Percentiles rank a stretch among this genome's conserved stretches.
Conservation (phyloP, 805 yeast species). For the Saturnispora quitensis region DNA sequence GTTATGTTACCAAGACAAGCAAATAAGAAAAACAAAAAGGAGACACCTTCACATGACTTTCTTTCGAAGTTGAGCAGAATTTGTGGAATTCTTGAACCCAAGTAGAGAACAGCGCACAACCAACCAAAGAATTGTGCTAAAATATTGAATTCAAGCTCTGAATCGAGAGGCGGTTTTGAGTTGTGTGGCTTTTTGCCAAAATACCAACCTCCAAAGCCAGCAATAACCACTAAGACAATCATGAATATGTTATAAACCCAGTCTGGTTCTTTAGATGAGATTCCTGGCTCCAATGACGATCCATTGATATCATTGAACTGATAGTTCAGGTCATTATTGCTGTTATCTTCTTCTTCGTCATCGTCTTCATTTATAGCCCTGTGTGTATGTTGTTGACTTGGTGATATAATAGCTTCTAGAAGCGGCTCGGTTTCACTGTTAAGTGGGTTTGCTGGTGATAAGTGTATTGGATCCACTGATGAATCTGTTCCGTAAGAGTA, state of each 20-base stretch:
- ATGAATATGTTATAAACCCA: slow-evolving; percentile 36
- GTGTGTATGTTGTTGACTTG: slow-evolving; percentile 20
- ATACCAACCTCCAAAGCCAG: slow-evolving; percentile 87
- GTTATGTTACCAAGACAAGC: slow-evolving; percentile 93
- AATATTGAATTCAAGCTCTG: slow-evolving; percentile 53
- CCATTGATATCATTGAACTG: slow-evolving; percentile 26
- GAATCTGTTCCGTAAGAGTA: slow-evolving; percentile 61
- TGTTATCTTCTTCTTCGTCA: neutral
- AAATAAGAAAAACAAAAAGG: slow-evolving; percentile 86
- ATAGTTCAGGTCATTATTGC: slow-evolving; percentile 9
- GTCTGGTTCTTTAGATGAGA: slow-evolving; percentile 13
- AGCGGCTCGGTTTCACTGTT: slow-evolving; percentile 47
- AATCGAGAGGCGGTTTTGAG: slow-evolving; percentile 27
- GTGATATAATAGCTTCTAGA: slow-evolving; percentile 51
- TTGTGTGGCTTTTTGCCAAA: slow-evolving; percentile 31
- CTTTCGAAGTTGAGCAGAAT: slow-evolving; percentile 75
- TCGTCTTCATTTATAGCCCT: neutral
- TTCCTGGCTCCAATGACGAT: slow-evolving; percentile 5
- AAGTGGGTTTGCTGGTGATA: slow-evolving; percentile 84
- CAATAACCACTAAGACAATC: slow-evolving; percentile 56
- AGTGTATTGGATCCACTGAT: slow-evolving; percentile 61
- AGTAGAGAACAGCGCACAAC: slow-evolving; percentile 62
- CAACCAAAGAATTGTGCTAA: slow-evolving; percentile 85
- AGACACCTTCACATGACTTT: slow-evolving; percentile 91
- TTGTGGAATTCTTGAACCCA: slow-evolving; percentile 92